Evolutionary conservation across 2,329 filamentous ascomycete species (phyloP), one percentile per base, ranked within the genome.

Genomic region (Ceratocystis huliohia): DNA sequence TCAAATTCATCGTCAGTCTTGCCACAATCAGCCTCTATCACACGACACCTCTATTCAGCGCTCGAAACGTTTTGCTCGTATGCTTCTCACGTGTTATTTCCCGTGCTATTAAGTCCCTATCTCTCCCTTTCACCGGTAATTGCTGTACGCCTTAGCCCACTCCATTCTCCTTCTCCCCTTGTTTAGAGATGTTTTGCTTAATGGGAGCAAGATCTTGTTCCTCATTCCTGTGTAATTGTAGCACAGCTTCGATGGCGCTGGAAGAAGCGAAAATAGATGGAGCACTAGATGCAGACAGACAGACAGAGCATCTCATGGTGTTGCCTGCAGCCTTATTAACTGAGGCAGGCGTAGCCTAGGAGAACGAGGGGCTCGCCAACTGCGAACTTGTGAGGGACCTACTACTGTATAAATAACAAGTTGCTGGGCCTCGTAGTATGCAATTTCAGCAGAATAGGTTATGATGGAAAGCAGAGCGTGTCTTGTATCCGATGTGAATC

Each of bases 251-350:
- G 45, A 65, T 44, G 56, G 37, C 62, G 25, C 66, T 48, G 30
- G 56, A 65, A 64, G 53, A 67, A 65, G 62, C 66, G 62, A 67
- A 56, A 67, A 62, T 44, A 67, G 62, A 67, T 53, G 45, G 53
- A 53, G 33, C 30, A 45, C 20, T 48, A 22, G 5, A 5, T 30
- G 28, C 30, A 66, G 20, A 53, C 53, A 59, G 41, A 46, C 33
- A 59, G 41, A 46, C 33, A 13, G 28, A 48, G 53, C 30, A 56
- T 28, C 20, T 44, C 22, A 33, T 48, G 10, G n/a, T 17, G 10
- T 25, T 33, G 10, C 53, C n/a, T 33, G 28, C 13, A 30, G 25
- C 53, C 53, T 30, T 7, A 13, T 33, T 59, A 25, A 59, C 53
- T 10, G 37, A 30, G 28, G 2, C 8, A 13, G 53, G 53, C 53